Conservation (phyloP, 2,329 filamentous ascomycete genomes). For the Didymella pinodella region DNA sequence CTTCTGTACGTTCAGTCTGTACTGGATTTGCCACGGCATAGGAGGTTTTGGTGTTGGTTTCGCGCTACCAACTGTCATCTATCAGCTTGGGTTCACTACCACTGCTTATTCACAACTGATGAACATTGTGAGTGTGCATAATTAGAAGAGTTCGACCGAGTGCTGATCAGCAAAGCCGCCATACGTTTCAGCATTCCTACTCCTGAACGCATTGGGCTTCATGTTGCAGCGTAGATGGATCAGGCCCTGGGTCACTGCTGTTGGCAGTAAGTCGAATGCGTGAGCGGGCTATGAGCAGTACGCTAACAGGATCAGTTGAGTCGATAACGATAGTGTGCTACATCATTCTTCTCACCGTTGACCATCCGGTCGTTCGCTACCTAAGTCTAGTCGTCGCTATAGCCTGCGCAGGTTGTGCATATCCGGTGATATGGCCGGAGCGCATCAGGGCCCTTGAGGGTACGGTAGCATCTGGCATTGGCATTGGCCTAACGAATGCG, state of each 20-base stretch:
- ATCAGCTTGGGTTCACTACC: conserved; percentile 33
- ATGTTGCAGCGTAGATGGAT: conserved; percentile 34
- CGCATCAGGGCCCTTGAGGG: conserved; percentile 31
- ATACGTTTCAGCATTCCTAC: conserved; percentile 28
- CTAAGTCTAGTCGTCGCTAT: conserved; percentile 26
- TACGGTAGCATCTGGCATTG: conserved; percentile 31
- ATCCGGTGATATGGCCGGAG: conserved; percentile 32
- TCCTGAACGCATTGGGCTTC: conserved; percentile 28
- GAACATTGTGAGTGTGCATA: conserved; percentile 32
- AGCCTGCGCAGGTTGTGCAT: conserved; percentile 29
- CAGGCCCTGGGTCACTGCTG: conserved; percentile 28
- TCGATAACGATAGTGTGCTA: conserved; percentile 30
- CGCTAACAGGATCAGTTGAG: conserved; percentile 21
- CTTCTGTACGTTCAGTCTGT: conserved; percentile 30
- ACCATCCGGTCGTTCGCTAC: conserved; percentile 29
- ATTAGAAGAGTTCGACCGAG: background rate
- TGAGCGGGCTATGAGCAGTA: no score
- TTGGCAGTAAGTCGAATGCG: conserved; percentile 22
- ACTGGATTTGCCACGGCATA: conserved; percentile 35
- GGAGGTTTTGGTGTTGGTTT: conserved; percentile 30
- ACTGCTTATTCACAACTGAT: conserved; percentile 33
- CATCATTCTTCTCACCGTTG: conserved; percentile 28
- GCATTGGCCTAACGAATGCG: conserved; percentile 32
- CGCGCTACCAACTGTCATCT: conserved; percentile 31
- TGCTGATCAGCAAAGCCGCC: conserved; percentile 25